phyloP scores from a whole-genome alignment of 192 early-diverging fungal genomes.

The Coemansia sp. region DNA sequence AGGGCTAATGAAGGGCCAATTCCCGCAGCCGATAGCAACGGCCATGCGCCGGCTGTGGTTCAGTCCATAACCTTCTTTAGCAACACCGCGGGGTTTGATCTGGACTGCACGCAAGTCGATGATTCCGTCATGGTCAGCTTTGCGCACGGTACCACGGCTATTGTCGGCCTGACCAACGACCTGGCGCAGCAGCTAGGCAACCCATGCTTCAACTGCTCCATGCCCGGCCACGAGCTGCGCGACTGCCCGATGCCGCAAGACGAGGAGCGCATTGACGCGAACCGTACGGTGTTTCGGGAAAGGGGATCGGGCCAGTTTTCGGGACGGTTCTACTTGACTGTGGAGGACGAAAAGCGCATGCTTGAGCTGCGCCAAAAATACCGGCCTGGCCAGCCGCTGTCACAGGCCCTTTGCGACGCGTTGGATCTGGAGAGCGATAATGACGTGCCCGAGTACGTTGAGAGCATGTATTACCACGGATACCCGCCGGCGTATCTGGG shows the following conservation, averaged over 20 bases:
- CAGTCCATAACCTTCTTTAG: constrained; percentile 14
- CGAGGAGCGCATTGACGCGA: constrained; percentile 22
- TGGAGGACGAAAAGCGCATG: constrained; percentile 29
- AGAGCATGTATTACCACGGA: constrained; percentile 32
- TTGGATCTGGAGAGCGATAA: constrained; percentile 17
- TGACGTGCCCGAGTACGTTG: constrained; percentile 30
- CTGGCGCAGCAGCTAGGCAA: constrained; percentile 24
- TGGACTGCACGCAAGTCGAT: constrained; percentile 19
- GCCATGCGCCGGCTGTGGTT: not conserved
- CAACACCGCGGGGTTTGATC: constrained; percentile 23
- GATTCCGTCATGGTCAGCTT: constrained; percentile 10
- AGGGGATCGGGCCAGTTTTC: constrained; percentile 19
- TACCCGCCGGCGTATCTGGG: constrained; percentile 48
- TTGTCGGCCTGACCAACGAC: constrained; percentile 23
- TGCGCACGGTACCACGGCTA: constrained; percentile 15
- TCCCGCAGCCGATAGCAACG: not conserved
- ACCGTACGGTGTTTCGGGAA: constrained; percentile 23
- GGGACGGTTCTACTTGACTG: constrained; percentile 25
- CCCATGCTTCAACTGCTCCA: constrained; percentile 46
- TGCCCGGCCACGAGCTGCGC: constrained; percentile 35
- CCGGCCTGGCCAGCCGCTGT: constrained; percentile 36
- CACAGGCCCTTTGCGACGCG: constrained; percentile 23
- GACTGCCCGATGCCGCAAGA: constrained; percentile 36
- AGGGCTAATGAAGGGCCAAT: not conserved
- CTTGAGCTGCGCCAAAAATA: constrained; percentile 25